phyloP scores from a whole-genome alignment of 2,329 filamentous ascomycete species.

The Penicillium sp. region DNA sequence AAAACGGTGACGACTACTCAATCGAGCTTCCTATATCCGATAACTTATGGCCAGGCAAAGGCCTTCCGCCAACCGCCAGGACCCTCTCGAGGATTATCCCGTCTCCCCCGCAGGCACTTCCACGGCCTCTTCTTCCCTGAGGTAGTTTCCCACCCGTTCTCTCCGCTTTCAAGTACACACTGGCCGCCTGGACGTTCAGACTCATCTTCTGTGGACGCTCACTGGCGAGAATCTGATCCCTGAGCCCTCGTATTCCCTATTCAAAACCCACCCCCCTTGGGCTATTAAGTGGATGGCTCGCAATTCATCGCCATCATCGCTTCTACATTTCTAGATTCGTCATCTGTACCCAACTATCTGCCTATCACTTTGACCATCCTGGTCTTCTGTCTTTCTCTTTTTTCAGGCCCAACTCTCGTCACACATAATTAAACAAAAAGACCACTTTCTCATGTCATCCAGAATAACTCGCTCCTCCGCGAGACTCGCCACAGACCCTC shows the following conservation, averaged over 20 bases:
- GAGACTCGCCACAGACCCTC: constrained; percentile 72
- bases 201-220: not conserved
- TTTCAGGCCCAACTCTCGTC: constrained; percentile 7
- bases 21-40: constrained; percentile 33
- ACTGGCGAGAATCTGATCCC: not conserved
- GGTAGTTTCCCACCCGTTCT: constrained; percentile 35
- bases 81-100: constrained; percentile 43
- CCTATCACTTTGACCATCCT: constrained; percentile 5
- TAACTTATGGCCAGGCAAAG: constrained; percentile 50
- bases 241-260: not conserved
- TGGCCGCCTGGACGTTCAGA: not conserved
- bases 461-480: constrained; percentile 95
- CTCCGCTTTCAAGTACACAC: constrained; percentile 5
- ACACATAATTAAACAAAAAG: constrained; percentile 26
- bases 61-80: constrained; percentile 44
- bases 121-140: constrained; percentile 32
- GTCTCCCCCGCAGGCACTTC: constrained; percentile 30
- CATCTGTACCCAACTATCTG: constrained; percentile 11
- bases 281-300: not conserved
- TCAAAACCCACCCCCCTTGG: not conserved
- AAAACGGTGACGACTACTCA: constrained; percentile 33
- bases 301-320: not conserved
- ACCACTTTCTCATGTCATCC: constrained; percentile 78
- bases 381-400: constrained; percentile 9
- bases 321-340: constrained; percentile 3